A percentile compares a stretch with the other conserved stretches of the same genome.
phyloP scores from a whole-genome alignment of 2,329 filamentous ascomycete species.

The Aspergillus carbonarius region DNA sequence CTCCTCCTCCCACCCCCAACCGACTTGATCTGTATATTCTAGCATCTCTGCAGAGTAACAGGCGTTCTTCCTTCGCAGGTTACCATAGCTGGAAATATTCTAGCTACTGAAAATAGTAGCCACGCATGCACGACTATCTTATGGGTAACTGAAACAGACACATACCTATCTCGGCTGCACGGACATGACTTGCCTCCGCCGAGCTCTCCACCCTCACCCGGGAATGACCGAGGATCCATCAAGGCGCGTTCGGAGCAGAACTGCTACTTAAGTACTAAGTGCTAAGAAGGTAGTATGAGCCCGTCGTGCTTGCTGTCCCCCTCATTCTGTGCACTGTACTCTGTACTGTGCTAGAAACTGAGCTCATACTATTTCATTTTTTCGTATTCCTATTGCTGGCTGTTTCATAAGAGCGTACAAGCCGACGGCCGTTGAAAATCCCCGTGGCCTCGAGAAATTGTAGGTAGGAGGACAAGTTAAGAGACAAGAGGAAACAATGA shows the following conservation, averaged over 20 bases:
- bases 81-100: background rate
- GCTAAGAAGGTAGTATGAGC: background rate
- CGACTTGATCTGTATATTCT: background rate
- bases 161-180: conserved; percentile 39
- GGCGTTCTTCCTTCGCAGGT: background rate
- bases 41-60: background rate
- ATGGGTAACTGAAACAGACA: conserved; percentile 33
- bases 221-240: conserved; percentile 1
- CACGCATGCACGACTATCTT: background rate
- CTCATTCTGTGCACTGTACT: background rate
- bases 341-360: background rate
- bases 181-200: conserved; percentile 19
- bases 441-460: background rate
- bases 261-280: background rate
- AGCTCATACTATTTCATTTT: background rate
- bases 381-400: background rate
- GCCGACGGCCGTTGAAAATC: background rate
- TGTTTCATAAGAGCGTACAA: background rate
- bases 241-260: background rate
- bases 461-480: background rate
- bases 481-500: background rate
- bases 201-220: background rate
- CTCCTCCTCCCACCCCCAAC: background rate
- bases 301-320: background rate
- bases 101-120: background rate